A percentile compares a stretch with the other conserved stretches of the same genome.
Conservation (phyloP, 371 early-diverging fungal species). For the Synchytrium microbalum region DNA sequence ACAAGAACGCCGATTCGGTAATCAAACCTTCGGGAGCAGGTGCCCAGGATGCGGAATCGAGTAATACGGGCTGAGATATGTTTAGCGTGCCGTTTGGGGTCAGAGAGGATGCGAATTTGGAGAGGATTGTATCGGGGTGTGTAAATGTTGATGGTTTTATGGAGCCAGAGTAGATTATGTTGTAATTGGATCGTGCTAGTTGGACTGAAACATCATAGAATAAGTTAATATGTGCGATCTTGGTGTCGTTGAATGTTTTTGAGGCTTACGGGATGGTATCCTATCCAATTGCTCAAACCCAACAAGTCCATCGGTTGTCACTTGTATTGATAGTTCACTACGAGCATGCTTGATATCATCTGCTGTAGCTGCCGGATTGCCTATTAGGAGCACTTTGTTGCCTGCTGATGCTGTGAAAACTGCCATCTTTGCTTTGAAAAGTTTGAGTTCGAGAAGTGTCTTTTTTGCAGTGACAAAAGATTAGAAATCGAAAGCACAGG, state of each 20-base stretch:
- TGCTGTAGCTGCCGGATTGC: slow-evolving; percentile 42
- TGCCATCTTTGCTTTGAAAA: too few relatives aligned
- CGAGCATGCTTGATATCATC: slow-evolving; percentile 31
- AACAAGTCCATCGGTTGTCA: slow-evolving; percentile 34
- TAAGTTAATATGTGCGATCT: not conserved
- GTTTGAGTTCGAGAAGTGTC: too few relatives aligned
- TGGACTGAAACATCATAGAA: slow-evolving; percentile 16
- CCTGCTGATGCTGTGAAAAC: slow-evolving; percentile 13
- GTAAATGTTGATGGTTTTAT: slow-evolving; percentile 40
- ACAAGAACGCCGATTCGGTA: slow-evolving; percentile 27
- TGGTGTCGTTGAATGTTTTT: not conserved
- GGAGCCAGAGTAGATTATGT: slow-evolving; percentile 44
- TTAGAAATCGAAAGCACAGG: too few relatives aligned
- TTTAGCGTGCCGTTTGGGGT: slow-evolving; percentile 46
- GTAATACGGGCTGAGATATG: slow-evolving; percentile 48
- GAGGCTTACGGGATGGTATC: slow-evolving; percentile 38
- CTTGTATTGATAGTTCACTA: slow-evolving; percentile 24
- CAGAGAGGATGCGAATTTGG: slow-evolving; percentile 41
- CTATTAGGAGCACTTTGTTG: slow-evolving; percentile 46
- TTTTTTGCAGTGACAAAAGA: too few relatives aligned
- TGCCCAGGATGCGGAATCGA: slow-evolving; percentile 14
- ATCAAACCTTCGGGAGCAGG: slow-evolving; percentile 6
- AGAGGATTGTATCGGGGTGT: slow-evolving; percentile 45
- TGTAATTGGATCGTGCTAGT: slow-evolving; percentile 41
- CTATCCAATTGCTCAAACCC: slow-evolving; percentile 66